Conservation (phyloP, 139 green algal genomes). For the Chlamydomonas applanata region DNA sequence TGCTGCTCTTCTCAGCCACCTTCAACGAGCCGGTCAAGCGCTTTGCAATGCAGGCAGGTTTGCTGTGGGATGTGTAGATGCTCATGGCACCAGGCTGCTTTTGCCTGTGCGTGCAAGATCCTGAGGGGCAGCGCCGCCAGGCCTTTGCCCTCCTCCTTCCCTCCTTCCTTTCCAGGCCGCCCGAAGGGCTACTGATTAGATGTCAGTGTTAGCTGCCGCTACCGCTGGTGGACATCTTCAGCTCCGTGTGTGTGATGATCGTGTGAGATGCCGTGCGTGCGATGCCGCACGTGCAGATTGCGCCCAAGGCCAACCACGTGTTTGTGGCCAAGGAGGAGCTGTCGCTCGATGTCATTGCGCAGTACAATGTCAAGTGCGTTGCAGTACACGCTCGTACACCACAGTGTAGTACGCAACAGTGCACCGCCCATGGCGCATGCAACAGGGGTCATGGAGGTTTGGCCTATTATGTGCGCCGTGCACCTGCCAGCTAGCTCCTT, state of each 20-base stretch:
- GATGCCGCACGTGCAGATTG: slow-evolving; percentile 43
- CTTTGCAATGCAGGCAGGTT: slow-evolving; percentile 59
- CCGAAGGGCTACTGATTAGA: too few species aligned
- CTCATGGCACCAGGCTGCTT: too few species aligned
- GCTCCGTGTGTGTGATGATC: too few species aligned
- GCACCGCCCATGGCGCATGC: neutral
- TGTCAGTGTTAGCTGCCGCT: too few species aligned
- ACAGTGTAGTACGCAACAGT: too few species aligned
- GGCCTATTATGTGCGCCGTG: neutral
- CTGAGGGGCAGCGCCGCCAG: too few species aligned
- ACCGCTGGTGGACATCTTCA: too few species aligned
- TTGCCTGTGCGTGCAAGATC: too few species aligned
- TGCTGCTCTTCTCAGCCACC: slow-evolving; percentile 95
- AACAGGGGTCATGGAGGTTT: neutral
- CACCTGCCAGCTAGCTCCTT: neutral
- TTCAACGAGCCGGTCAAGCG: slow-evolving; percentile 92
- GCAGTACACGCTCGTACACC: neutral
- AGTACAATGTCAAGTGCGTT: slow-evolving; percentile 85
- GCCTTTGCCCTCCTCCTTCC: too few species aligned
- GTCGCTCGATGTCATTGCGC: slow-evolving; percentile 96
- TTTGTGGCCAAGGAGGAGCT: slow-evolving; percentile 88
- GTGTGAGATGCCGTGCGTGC: too few species aligned
- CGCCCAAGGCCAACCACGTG: slow-evolving; percentile 72
- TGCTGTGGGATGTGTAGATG: too few species aligned
- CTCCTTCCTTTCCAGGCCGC: too few species aligned